Percentiles rank a stretch among this genome's conserved stretches.
phyloP scores from a whole-genome alignment of 768 basidiomycete genomes.

The Hirschioporus abietinus region DNA sequence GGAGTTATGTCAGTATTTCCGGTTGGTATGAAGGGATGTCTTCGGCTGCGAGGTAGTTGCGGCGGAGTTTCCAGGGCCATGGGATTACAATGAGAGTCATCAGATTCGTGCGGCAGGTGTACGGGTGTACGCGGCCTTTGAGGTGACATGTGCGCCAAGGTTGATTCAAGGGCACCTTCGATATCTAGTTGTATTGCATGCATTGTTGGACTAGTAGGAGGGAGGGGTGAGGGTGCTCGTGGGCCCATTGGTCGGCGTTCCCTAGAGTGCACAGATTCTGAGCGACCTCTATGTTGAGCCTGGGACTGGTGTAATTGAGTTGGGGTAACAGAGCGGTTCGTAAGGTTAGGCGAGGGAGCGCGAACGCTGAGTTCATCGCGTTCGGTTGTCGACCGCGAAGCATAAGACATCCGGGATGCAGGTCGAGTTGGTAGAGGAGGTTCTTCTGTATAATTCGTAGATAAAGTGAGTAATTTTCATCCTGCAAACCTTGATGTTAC shows the following conservation, averaged over 20 bases:
- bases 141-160: slow-evolving; percentile 1
- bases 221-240: slow-evolving; percentile 68
- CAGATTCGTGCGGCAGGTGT: not conserved
- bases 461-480: slow-evolving; percentile 8
- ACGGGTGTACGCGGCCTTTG: slow-evolving; percentile 3
- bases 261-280: slow-evolving; percentile 41
- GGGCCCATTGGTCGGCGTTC: slow-evolving; percentile 69
- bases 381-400: slow-evolving; percentile 13
- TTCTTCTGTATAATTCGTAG: slow-evolving; percentile 40
- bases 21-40: slow-evolving; percentile 57
- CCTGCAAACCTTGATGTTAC: slow-evolving; percentile 16
- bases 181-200: slow-evolving; percentile 8
- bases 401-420: slow-evolving; percentile 43
- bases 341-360: slow-evolving; percentile 40
- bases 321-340: slow-evolving; percentile 35
- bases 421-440: slow-evolving; percentile 52
- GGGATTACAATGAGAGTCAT: not conserved
- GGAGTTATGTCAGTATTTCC: slow-evolving; percentile 52
- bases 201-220: slow-evolving; percentile 37
- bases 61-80: slow-evolving; percentile 22
- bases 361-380: slow-evolving; percentile 35
- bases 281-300: slow-evolving; percentile 25
- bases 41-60: slow-evolving; percentile 64
- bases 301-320: slow-evolving; percentile 12
- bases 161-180: slow-evolving; percentile 5